Evolutionary conservation across 106 monocot species (phyloP).

Genomic region (Narthecium ossifragum): DNA sequence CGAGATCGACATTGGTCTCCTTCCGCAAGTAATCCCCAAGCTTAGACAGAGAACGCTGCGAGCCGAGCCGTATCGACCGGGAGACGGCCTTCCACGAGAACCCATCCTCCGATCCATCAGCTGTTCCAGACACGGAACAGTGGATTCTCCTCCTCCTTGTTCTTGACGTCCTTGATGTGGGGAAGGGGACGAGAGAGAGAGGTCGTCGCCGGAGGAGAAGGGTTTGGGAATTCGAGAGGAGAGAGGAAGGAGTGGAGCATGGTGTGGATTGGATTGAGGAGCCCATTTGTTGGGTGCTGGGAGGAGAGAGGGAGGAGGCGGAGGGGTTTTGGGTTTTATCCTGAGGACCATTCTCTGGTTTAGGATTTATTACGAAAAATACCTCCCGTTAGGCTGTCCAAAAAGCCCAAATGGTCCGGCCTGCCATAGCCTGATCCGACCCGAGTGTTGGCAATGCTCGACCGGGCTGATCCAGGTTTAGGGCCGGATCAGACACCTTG

Average conservation of each 20-base stretch:
- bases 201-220: neutral
- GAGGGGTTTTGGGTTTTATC: conserved; percentile 26
- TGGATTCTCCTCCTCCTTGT: too few species aligned
- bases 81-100: conserved; percentile 47
- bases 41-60: conserved; percentile 30
- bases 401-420: too few species aligned
- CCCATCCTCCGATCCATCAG: conserved; percentile 23
- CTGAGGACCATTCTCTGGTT: too few species aligned
- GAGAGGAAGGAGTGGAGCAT: neutral
- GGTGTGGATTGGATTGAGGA: neutral
- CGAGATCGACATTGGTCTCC: conserved; percentile 58
- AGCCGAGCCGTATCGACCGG: conserved; percentile 31
- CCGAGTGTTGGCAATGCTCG: too few species aligned
- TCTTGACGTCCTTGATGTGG: too few species aligned
- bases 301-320: neutral
- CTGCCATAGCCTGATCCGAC: too few species aligned
- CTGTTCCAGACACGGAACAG: too few species aligned
- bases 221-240: neutral
- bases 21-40: conserved; percentile 35
- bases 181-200: neutral
- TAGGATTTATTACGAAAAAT: too few species aligned
- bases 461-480: too few species aligned
- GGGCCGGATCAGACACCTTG: too few species aligned
- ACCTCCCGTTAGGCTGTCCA: too few species aligned
- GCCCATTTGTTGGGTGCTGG: neutral